Evolutionary conservation across 2,329 filamentous ascomycete genomes (phyloP).

Genomic region (Pseudofabraea citricarpa): DNA sequence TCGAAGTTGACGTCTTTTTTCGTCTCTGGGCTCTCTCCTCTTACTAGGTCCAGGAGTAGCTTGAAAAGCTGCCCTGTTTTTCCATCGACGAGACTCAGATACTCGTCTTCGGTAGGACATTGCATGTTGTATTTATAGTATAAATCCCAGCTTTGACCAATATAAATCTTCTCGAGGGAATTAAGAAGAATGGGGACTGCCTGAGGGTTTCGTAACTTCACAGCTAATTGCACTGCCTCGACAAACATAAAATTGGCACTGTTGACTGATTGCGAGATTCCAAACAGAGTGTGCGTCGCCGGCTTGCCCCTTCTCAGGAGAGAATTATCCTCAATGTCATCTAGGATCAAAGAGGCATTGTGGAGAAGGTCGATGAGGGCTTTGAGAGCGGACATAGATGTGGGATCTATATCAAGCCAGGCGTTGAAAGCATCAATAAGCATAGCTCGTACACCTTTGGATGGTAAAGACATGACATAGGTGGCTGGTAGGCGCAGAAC

Average conservation of each 20-base stretch:
- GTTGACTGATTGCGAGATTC: constrained; percentile 31
- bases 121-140: not conserved
- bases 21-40: not conserved
- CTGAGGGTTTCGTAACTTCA: not conserved
- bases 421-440: not conserved
- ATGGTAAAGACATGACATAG: not conserved
- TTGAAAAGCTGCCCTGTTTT: not conserved
- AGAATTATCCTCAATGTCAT: constrained; percentile 33
- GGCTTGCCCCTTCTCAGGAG: constrained; percentile 27
- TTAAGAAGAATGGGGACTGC: not conserved
- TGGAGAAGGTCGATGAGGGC: not conserved
- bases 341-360: constrained; percentile 13
- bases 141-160: not conserved
- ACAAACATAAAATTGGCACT: constrained; percentile 27
- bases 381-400: not conserved
- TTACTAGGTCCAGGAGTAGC: not conserved
- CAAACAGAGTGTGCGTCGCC: constrained; percentile 30
- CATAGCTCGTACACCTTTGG: not conserved
- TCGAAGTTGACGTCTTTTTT: not conserved
- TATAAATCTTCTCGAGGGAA: not conserved
- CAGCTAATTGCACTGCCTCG: not conserved
- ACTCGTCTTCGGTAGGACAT: not conserved
- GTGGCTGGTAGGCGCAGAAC: not conserved
- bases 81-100: not conserved
- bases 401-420: not conserved